A percentile compares a stretch with the other conserved stretches of the same genome.
phyloP scores from a whole-genome alignment of 2,329 filamentous ascomycete genomes.

The Fusarium heterosporum region DNA sequence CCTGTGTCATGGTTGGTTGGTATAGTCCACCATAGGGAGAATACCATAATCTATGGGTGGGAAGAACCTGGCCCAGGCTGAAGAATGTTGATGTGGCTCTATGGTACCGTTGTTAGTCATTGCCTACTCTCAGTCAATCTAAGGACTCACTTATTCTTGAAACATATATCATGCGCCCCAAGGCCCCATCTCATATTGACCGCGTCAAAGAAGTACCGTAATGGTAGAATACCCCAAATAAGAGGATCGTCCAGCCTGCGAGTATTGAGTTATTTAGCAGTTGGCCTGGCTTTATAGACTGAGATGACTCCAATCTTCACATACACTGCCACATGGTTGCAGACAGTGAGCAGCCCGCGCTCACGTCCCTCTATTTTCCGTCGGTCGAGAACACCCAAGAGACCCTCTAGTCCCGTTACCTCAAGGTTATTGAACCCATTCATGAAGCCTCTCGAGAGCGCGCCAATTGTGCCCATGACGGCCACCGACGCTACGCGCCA shows the following conservation, averaged over 20 bases:
- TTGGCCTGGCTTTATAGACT: background rate
- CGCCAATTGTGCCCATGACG: slow-evolving; percentile 78
- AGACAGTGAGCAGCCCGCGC: slow-evolving; percentile 82
- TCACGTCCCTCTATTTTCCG: slow-evolving; percentile 73
- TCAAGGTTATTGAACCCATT: slow-evolving; percentile 80
- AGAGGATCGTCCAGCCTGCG: slow-evolving; percentile 92
- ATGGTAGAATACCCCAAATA: slow-evolving; percentile 89
- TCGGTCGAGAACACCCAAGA: slow-evolving; percentile 80
- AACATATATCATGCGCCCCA: slow-evolving; percentile 96
- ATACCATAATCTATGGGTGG: slow-evolving; percentile 84
- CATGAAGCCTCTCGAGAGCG: slow-evolving; percentile 79
- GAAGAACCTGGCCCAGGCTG: slow-evolving; percentile 87
- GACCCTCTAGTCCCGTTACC: slow-evolving; percentile 78
- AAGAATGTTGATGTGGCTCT: slow-evolving; percentile 84
- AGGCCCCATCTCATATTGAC: slow-evolving; percentile 87
- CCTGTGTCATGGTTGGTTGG: slow-evolving; percentile 88
- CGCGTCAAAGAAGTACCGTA: slow-evolving; percentile 77
- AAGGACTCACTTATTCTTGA: slow-evolving; percentile 77
- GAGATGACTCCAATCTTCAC: slow-evolving; percentile 16
- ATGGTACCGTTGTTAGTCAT: slow-evolving; percentile 9
- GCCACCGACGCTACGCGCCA: slow-evolving; percentile 81
- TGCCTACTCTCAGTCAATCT: background rate
- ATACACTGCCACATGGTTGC: slow-evolving; percentile 58
- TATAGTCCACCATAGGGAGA: slow-evolving; percentile 86
- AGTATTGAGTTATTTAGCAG: slow-evolving; percentile 9